These are phyloP conservation scores for Candida pini DNA, from an alignment of 805 yeast genomes.

Conservation along the genomic window DNA sequence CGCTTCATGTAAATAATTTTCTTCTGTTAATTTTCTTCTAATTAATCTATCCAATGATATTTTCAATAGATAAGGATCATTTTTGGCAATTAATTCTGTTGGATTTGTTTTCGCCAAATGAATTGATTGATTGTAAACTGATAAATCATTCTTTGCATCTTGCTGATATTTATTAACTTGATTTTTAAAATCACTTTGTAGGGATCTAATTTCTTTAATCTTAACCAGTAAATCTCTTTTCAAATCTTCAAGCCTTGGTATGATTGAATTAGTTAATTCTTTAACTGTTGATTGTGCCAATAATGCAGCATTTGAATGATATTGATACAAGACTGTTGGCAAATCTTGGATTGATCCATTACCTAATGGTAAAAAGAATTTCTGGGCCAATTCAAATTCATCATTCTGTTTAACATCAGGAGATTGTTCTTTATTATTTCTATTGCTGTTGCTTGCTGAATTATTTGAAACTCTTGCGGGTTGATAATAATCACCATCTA, in stretches of 20 bases:
- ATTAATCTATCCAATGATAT: slow-evolving; percentile 69
- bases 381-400: slow-evolving; percentile 31
- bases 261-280: slow-evolving; percentile 54
- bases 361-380: slow-evolving; percentile 72
- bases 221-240: slow-evolving; percentile 74
- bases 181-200: slow-evolving; percentile 81
- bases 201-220: slow-evolving; percentile 78
- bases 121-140: slow-evolving; percentile 51
- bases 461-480: slow-evolving; percentile 28
- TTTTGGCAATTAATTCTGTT: slow-evolving; percentile 40
- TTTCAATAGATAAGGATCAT: slow-evolving; percentile 81
- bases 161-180: slow-evolving; percentile 63
- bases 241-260: slow-evolving; percentile 63
- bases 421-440: slow-evolving; percentile 13
- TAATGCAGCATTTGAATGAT: slow-evolving; percentile 53
- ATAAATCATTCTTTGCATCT: slow-evolving; percentile 54
- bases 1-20: slow-evolving; percentile 83
- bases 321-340: slow-evolving; percentile 54
- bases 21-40: slow-evolving; percentile 73
- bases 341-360: slow-evolving; percentile 78
- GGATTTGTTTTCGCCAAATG: slow-evolving; percentile 54
- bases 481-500: slow-evolving; percentile 34
- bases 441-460: slow-evolving; percentile 3
- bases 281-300: slow-evolving; percentile 53
- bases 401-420: slow-evolving; percentile 21